Conservation (phyloP, 2,329 filamentous ascomycete genomes). For the Xylariales sp. region DNA sequence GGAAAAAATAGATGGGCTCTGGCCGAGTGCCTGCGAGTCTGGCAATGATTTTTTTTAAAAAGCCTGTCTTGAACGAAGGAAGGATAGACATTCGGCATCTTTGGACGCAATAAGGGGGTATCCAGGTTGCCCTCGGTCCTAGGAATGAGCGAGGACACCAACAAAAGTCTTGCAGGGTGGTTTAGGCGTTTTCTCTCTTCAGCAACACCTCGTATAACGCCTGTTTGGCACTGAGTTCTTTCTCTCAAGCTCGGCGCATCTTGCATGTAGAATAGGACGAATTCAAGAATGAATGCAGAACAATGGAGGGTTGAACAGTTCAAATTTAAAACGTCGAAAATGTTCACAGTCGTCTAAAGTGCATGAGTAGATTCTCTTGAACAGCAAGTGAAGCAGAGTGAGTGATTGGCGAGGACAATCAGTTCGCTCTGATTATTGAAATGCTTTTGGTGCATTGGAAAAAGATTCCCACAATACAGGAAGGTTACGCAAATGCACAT, state of each 20-base stretch:
- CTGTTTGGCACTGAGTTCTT: conserved; percentile 15
- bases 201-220: conserved; percentile 12
- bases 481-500: no score
- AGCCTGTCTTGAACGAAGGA: conserved; percentile 18
- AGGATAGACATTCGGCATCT: conserved; percentile 20
- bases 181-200: conserved; percentile 16
- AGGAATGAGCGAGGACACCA: conserved; percentile 18
- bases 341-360: no score
- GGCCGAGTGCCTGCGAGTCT: conserved; percentile 19
- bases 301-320: neutral
- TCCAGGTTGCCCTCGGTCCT: conserved; percentile 16
- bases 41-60: conserved; percentile 17
- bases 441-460: no score
- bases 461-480: no score
- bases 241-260: conserved; percentile 19
- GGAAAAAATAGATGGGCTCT: conserved; percentile 22
- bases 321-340: no score
- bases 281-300: conserved; percentile 17
- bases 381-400: no score
- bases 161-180: conserved; percentile 25
- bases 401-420: no score
- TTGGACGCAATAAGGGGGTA: conserved; percentile 12
- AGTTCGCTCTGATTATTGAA: no score
- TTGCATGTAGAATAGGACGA: conserved; percentile 29
- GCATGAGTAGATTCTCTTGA: no score